A percentile compares a stretch with the other conserved stretches of the same genome.
phyloP scores from a whole-genome alignment of 192 early-diverging fungal genomes.

The Mortierella alpina region DNA sequence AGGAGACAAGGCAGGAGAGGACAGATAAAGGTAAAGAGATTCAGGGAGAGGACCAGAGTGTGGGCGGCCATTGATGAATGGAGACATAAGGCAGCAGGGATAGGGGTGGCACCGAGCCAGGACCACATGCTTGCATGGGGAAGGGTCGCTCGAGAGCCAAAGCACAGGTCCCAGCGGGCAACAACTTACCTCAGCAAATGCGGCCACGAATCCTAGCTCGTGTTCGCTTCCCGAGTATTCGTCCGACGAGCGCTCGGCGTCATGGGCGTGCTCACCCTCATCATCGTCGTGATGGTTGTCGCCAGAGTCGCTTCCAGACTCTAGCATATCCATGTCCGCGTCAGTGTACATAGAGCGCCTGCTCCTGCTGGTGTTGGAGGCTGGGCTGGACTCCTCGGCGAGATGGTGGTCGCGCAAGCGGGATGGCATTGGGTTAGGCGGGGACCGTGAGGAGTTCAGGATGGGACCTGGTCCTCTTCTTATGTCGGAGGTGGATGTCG shows the following conservation, averaged over 20 bases:
- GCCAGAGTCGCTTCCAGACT: constrained; percentile 15
- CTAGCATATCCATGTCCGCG: constrained; percentile 14
- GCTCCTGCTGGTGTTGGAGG: constrained; percentile 13
- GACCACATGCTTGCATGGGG: too few species aligned
- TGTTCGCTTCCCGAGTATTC: constrained; percentile 1
- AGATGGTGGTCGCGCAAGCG: constrained; percentile 15
- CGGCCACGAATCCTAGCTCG: constrained; percentile 12
- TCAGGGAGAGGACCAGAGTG: background rate
- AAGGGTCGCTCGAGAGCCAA: too few species aligned
- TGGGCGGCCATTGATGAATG: background rate
- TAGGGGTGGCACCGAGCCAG: background rate
- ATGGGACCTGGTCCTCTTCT: constrained; percentile 6
- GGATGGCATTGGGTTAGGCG: constrained; percentile 24
- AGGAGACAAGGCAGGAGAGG: background rate
- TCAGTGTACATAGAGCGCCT: constrained; percentile 31
- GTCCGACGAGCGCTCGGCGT: background rate
- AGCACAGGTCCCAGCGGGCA: too few species aligned
- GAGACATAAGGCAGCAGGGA: background rate
- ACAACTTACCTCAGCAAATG: constrained; percentile 27
- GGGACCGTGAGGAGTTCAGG: constrained; percentile 14
- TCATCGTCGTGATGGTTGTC: background rate
- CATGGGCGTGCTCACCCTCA: background rate
- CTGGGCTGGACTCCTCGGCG: constrained; percentile 10
- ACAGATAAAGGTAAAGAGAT: background rate
- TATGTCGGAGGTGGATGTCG: constrained; percentile 19